Conservation (phyloP, 768 basidiomycete species). For the Coprinopsis cinerea region DNA sequence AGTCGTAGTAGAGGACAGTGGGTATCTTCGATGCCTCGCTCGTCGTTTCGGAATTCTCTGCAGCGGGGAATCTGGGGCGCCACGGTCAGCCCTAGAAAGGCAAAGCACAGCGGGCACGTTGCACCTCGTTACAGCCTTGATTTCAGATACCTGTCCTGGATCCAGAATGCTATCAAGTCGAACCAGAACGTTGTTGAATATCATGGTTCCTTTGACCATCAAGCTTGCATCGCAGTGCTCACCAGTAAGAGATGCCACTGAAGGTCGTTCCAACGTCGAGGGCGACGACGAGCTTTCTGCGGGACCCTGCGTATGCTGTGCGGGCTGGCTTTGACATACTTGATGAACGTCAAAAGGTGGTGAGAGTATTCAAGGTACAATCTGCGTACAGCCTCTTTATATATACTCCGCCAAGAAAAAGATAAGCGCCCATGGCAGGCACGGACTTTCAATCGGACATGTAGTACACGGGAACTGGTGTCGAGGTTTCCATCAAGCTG, state of each 20-base stretch:
- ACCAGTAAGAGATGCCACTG: slow-evolving; percentile 34
- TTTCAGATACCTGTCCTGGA: slow-evolving; percentile 32
- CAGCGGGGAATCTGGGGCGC: slow-evolving; percentile 43
- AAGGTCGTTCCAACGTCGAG: slow-evolving; percentile 41
- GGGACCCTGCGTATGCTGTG: slow-evolving; percentile 27
- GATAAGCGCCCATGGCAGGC: too few relatives aligned
- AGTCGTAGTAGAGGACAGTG: slow-evolving; percentile 38
- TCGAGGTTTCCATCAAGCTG: too few relatives aligned
- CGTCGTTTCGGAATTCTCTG: slow-evolving; percentile 36
- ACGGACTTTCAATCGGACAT: too few relatives aligned
- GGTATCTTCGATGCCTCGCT: slow-evolving; percentile 45
- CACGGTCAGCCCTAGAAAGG: slow-evolving; percentile 18
- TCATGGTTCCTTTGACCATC: neutral
- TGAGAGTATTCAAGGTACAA: too few relatives aligned
- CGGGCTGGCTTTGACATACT: too few relatives aligned
- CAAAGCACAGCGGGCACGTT: too few relatives aligned
- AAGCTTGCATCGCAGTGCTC: neutral
- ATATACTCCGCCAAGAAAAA: too few relatives aligned
- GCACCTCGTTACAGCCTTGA: slow-evolving; percentile 39
- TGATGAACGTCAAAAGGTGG: too few relatives aligned
- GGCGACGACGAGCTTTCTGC: slow-evolving; percentile 36
- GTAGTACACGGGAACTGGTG: too few relatives aligned
- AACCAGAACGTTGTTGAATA: too few relatives aligned
- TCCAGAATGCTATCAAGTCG: slow-evolving; percentile 29
- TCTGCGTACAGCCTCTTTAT: too few relatives aligned